Evolutionary conservation across 108 stramenopile species (phyloP).

Genomic region (Cyclostephanos tholiformis): DNA sequence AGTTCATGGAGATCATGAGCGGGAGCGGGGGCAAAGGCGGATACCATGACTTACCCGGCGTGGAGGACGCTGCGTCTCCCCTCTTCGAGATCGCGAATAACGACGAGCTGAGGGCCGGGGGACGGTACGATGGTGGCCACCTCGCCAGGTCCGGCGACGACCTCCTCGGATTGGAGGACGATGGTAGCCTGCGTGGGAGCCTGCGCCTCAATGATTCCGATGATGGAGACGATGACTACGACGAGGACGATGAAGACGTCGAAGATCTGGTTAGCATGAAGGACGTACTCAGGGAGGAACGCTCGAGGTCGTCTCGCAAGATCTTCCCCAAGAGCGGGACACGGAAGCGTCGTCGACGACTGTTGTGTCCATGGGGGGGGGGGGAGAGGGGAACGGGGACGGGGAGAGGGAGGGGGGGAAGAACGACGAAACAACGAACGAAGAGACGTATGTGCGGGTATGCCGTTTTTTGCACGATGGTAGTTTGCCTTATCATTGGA

Average conservation of each 20-base stretch:
- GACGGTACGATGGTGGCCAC: too few relatives aligned
- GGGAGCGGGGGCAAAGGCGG: neutral
- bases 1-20: constrained; percentile 3
- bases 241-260: neutral
- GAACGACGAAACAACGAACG: neutral
- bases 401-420: neutral
- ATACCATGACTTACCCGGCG: neutral
- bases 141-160: neutral
- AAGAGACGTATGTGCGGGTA: neutral
- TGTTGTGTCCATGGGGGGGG: neutral
- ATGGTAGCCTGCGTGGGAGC: too few relatives aligned
- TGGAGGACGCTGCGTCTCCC: neutral
- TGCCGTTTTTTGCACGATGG: neutral
- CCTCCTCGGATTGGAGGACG: neutral
- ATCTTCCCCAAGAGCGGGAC: neutral
- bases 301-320: neutral
- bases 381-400: neutral
- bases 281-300: neutral
- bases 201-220: neutral
- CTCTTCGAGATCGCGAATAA: neutral
- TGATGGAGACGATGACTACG: neutral
- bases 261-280: neutral
- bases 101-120: too few relatives aligned
- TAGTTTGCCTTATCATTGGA: neutral
- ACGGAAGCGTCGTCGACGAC: neutral